Conservation (phyloP, 192 early-diverging fungal genomes). For the Rhizophagus clarus region DNA sequence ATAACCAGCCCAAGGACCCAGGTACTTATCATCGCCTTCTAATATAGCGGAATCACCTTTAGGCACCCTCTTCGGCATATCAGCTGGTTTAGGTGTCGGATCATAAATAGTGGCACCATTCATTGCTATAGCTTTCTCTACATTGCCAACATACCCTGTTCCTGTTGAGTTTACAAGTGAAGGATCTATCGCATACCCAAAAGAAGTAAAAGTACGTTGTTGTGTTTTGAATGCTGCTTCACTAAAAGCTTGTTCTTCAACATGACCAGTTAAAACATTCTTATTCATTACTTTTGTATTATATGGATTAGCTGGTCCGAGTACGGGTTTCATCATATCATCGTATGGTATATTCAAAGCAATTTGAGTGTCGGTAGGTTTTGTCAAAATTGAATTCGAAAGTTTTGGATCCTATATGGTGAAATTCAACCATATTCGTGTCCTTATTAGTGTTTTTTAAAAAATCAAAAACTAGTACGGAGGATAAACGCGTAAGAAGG, state of each 20-base stretch:
- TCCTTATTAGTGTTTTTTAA: background rate
- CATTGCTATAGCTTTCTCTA: constrained; percentile 51
- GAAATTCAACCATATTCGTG: background rate
- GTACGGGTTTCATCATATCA: constrained; percentile 52
- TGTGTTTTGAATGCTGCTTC: constrained; percentile 79
- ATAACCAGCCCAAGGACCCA: constrained; percentile 95
- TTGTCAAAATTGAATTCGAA: constrained; percentile 49
- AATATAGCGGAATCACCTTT: constrained; percentile 76
- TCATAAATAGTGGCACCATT: constrained; percentile 61
- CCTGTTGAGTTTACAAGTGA: constrained; percentile 50
- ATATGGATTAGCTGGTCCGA: constrained; percentile 63
- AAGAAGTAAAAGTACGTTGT: constrained; percentile 80
- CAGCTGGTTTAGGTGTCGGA: constrained; percentile 36
- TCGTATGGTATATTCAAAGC: constrained; percentile 61
- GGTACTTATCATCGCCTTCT: constrained; percentile 76
- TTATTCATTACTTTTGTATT: constrained; percentile 43
- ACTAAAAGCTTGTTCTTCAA: constrained; percentile 73
- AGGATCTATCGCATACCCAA: constrained; percentile 85
- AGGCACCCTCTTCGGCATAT: constrained; percentile 55
- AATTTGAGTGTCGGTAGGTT: constrained; percentile 56
- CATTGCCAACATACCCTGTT: constrained; percentile 66
- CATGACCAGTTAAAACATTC: constrained; percentile 72
- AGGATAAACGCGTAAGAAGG: background rate
- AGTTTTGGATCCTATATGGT: constrained; percentile 41
- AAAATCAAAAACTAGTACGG: background rate